Evolutionary conservation across 139 green algal species (phyloP), one percentile per base, ranked within the genome.

Genomic region (Eudorina sp.): DNA sequence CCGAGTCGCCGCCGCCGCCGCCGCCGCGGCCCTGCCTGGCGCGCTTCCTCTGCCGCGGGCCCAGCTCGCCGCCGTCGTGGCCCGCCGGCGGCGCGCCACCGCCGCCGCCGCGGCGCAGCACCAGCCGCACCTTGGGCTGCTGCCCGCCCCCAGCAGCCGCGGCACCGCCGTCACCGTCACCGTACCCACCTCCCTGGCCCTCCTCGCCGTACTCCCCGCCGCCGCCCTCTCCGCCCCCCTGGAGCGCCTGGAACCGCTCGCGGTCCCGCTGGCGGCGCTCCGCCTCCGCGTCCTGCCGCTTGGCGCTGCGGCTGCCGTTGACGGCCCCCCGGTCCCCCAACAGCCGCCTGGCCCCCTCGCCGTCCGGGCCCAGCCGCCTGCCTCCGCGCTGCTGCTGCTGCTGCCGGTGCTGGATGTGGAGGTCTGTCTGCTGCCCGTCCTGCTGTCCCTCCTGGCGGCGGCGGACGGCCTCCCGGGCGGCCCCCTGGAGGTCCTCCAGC

Each of bases 81-180:
- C 16, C 58, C 58, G 58, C 18, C 16, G 70, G 13, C 4, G 40
- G 16, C 25, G 70, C 43, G 34, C 16, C 70, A 16, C 70, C 38
- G 23, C 6, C 40, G 40, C 40, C 70, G 40, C 38, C 41, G 25
- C 70, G 40, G 14, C 70, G 70, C 41, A 79, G 25, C 70, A 79
- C 70, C 70, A 79, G 70, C 70, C 70, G 70, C 13, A 79, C 70
- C 70, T 53, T 79, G 5, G 70, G 70, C 70, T 79, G 70, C 4
- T 58, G 41, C 43, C 29, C 70, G 6, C 16, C 14, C 34, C 70
- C 68, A 21, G 68, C 40, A 16, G 70, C 70, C 41, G 40, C 70
- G 40, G 19, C 68, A 34, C 68, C 68, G 68, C 7, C 40, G 9
- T 34, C 36, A 25, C 31, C 31, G 7, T 74, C 11, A 4, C 66